Evolutionary conservation across 495 filamentous ascomycete genomes (phyloP), one percentile per base, ranked within the genome.

Genomic region (Podospora fimiseda): DNA sequence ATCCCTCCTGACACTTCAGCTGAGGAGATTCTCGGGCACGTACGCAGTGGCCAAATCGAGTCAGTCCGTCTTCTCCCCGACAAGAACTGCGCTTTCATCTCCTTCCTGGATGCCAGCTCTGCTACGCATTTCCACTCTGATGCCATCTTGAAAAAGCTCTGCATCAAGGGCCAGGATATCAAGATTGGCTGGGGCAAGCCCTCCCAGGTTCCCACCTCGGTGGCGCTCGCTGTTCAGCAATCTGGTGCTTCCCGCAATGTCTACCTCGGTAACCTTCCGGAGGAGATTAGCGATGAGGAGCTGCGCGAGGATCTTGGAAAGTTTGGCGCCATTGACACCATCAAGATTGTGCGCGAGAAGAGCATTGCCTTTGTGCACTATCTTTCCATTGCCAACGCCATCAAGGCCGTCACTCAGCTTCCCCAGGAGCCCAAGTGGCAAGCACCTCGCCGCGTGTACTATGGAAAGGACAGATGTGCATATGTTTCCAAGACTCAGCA

Each of bases 31-130:
- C 77, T 98, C 45, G 88, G 92, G 56, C 93, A 98, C 64, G 93
- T 98, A 46, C 84, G 93, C 44, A 97, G 94, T 69, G 93, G 93
- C 30, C 94, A 96, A 62, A 98, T 98, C 68, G 93, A 98, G 74
- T 97, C 94, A 20, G 93, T 97, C 36, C 84, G 93, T 56, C 78
- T 97, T 57, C 80, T 98, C 33, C 89, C 91, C 15, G 93, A 98
- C 73, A 98, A 97, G 87, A 98, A 97, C 76, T 98, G 93, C 70
- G 93, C 93, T 54, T 98, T 98, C 75, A 98, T 98, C 63, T 98
- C 93, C 11, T 98, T 98, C 72, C 76, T 97, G 57, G 93, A 98
- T 63, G 88, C 90, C 56, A 92, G 89, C 73, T 95, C 94, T 22
- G 93, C 93, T 43, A 96, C 90, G 19, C 93, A 98, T 69, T 98